Evolutionary conservation across 768 basidiomycete genomes (phyloP).

Genomic region (Mycena pura): DNA sequence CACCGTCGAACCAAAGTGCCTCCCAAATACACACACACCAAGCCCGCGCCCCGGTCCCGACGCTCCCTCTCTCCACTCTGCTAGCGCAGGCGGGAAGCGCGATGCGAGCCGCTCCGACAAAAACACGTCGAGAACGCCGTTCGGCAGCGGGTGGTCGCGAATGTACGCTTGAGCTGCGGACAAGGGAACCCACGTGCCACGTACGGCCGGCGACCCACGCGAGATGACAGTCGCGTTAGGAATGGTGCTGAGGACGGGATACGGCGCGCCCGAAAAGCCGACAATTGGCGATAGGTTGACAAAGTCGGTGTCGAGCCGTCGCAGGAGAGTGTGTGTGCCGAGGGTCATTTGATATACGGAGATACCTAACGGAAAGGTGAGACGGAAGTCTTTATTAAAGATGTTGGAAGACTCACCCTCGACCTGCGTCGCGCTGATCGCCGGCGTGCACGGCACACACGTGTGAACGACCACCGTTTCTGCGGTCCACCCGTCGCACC

Average conservation of each 20-base stretch:
- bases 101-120: slow-evolving; percentile 70
- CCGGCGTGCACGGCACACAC: slow-evolving; percentile 65
- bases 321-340: slow-evolving; percentile 60
- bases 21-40: slow-evolving; percentile 70
- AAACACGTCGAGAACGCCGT: slow-evolving; percentile 56
- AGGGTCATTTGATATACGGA: slow-evolving; percentile 77
- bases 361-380: slow-evolving; percentile 58
- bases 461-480: slow-evolving; percentile 66
- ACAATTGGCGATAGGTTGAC: slow-evolving; percentile 73
- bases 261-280: slow-evolving; percentile 48
- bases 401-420: slow-evolving; percentile 75
- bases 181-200: slow-evolving; percentile 77
- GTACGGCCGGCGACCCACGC: slow-evolving; percentile 58
- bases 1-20: slow-evolving; percentile 62
- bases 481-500: slow-evolving; percentile 37
- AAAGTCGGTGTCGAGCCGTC: slow-evolving; percentile 81
- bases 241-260: slow-evolving; percentile 45
- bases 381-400: too few species aligned
- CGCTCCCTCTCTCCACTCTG: slow-evolving; percentile 58
- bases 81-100: slow-evolving; percentile 66
- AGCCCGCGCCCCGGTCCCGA: slow-evolving; percentile 52
- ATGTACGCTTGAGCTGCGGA: slow-evolving; percentile 58
- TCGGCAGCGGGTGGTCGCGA: slow-evolving; percentile 49
- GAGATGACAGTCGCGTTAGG: slow-evolving; percentile 57
- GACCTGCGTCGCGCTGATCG: slow-evolving; percentile 70